Conservation (phyloP, 2,329 filamentous ascomycete species). For the Fusarium virguliforme region DNA sequence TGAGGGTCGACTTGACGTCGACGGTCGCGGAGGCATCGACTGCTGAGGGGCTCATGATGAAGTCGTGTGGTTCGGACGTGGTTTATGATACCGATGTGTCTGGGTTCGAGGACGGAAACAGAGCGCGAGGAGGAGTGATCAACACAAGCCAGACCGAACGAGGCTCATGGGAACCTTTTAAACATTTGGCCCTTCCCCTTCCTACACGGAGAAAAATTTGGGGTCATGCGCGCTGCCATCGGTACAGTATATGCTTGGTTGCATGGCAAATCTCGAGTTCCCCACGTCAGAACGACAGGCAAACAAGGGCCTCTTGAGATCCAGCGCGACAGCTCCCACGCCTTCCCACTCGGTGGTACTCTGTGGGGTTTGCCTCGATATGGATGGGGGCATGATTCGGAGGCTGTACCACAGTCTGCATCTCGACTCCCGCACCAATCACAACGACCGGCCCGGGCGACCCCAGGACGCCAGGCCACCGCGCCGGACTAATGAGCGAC, state of each 20-base stretch:
- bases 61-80: slow-evolving; percentile 17
- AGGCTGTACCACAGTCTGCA: slow-evolving; percentile 48
- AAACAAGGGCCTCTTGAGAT: slow-evolving; percentile 42
- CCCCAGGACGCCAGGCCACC: slow-evolving; percentile 47
- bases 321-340: slow-evolving; percentile 38
- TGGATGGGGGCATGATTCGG: slow-evolving; percentile 40
- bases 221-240: slow-evolving; percentile 52
- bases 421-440: slow-evolving; percentile 54
- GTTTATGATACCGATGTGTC: slow-evolving; percentile 25
- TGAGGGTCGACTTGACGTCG: slow-evolving; percentile 59
- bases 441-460: slow-evolving; percentile 35
- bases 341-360: slow-evolving; percentile 40
- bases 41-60: slow-evolving; percentile 57
- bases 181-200: slow-evolving; percentile 35
- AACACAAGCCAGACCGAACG: slow-evolving; percentile 20
- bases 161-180: slow-evolving; percentile 47
- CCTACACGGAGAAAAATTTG: slow-evolving; percentile 46
- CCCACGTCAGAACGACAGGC: slow-evolving; percentile 46
- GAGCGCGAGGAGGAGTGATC: slow-evolving; percentile 37
- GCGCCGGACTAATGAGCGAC: slow-evolving; percentile 41
- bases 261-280: slow-evolving; percentile 50
- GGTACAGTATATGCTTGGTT: slow-evolving; percentile 51
- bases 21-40: slow-evolving; percentile 50
- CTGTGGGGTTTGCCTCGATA: slow-evolving; percentile 50
- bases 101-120: slow-evolving; percentile 24